Base-by-base conservation (phyloP, 805 yeast species). In the Spathaspora arborariae region DNA sequence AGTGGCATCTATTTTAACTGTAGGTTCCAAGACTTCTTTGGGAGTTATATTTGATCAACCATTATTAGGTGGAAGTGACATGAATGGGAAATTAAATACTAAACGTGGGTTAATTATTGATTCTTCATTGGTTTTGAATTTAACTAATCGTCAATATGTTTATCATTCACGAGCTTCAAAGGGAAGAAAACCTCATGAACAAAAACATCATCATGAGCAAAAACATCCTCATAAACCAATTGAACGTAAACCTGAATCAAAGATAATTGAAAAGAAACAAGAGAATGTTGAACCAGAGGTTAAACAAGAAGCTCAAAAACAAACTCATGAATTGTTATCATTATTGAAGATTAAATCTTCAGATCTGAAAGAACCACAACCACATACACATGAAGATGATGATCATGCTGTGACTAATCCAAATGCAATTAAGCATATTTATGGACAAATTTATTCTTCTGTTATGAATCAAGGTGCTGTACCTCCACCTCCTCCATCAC, bases 71-170 rank as follows among this genome's bases (percentile, higher is more conserved):
- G 98, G 97, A 56, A 84, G 82, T 60, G 81, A 77, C 20, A 74
- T 94, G 68, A 87, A 82, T 54, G 96, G 96, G 4, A 81, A 88
- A 61, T 73, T 90, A 56, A 68, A 67, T 44, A 78, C 92, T 4
- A 85, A 82, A 56, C 82, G 99, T 59, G 99, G 98, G 16, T 66
- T 89, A 54, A 81, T 85, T 20, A 80, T 94, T 45, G 96, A 88
- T 52, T 82, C 96, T 0, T 81, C 92, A 0, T 75, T 88, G 45
- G 82, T 94, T 30, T 75, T 94, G 66, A 94, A 94, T 61, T 59
- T 92, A 42, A 75, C 92, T 4, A 68, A 80, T 56, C 79, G 78
- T 51, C 96, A 92, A 62, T 79, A 88, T 56, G 80, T 87, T 35
- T 87, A 77, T 62, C 91, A 86, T 56, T 80, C 90, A 3, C 79